A percentile compares a stretch with the other conserved stretches of the same genome.
phyloP scores from a whole-genome alignment of 1,284 basidiomycete genomes.

The Pterula multifida region DNA sequence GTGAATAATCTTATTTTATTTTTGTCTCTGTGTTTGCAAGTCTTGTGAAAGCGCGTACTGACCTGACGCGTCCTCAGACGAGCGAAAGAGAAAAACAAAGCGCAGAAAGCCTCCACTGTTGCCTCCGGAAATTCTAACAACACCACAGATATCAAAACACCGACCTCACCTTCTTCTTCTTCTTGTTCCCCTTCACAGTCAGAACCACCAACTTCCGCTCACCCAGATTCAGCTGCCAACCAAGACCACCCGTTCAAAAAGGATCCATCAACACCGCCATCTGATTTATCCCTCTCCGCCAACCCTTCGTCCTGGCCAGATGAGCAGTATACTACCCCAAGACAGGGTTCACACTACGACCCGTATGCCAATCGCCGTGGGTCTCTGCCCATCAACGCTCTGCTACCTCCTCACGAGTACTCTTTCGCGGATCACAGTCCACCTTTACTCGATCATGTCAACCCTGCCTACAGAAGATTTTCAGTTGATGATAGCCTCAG shows the following conservation, averaged over 20 bases:
- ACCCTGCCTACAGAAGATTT: slow-evolving; percentile 35
- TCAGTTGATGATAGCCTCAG: slow-evolving; percentile 50
- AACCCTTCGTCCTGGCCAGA: slow-evolving; percentile 13
- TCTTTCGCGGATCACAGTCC: slow-evolving; percentile 13
- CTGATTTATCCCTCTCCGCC: slow-evolving; percentile 8
- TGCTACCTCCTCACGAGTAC: slow-evolving; percentile 18
- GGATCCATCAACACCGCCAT: slow-evolving; percentile 10
- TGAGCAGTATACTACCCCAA: slow-evolving; percentile 6
- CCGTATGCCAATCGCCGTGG: slow-evolving; percentile 24
- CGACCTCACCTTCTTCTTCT: slow-evolving; percentile 11
- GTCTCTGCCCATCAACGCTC: slow-evolving; percentile 36
- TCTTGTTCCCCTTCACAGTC: slow-evolving; percentile 12
- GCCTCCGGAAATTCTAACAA: slow-evolving; percentile 8
- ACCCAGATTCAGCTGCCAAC: slow-evolving; percentile 9
- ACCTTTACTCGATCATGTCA: slow-evolving; percentile 23
- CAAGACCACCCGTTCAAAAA: slow-evolving; percentile 13
- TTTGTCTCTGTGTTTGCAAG: slow-evolving; percentile 2
- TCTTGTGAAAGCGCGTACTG: too few species aligned
- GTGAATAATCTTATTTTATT: slow-evolving; percentile 24
- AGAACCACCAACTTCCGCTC: slow-evolving; percentile 6
- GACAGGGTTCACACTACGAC: slow-evolving; percentile 7
- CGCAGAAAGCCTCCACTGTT: slow-evolving; percentile 20
- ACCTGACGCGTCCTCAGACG: slow-evolving; percentile 31
- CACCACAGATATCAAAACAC: slow-evolving; percentile 10
- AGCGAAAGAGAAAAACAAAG: slow-evolving; percentile 68